A percentile compares a stretch with the other conserved stretches of the same genome.
Evolutionary conservation across 2,329 filamentous ascomycete genomes (phyloP).

Genomic region (Penicillium sp.): DNA sequence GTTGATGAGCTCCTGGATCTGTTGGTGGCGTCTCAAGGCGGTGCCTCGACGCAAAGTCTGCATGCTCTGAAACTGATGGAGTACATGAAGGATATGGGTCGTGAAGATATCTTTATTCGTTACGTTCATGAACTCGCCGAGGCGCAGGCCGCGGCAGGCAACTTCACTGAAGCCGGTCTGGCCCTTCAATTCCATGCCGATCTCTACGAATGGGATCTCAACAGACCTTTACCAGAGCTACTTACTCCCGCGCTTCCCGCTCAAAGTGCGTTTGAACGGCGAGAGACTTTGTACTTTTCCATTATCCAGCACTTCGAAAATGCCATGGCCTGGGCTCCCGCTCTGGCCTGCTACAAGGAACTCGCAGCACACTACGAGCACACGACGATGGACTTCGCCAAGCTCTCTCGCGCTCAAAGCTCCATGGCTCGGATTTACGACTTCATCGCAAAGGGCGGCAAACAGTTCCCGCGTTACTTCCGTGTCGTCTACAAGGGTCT

Average conservation of each 20-base stretch:
- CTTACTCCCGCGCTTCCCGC: conserved; percentile 72
- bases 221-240: conserved; percentile 61
- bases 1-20: conserved; percentile 89
- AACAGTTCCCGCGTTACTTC: conserved; percentile 79
- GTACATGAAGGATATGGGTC: conserved; percentile 93
- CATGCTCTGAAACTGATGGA: conserved; percentile 91
- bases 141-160: conserved; percentile 69
- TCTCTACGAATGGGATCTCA: conserved; percentile 84
- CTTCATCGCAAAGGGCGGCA: conserved; percentile 75
- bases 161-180: conserved; percentile 82
- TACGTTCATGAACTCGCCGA: conserved; percentile 89
- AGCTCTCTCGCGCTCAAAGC: conserved; percentile 81
- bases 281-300: conserved; percentile 85
- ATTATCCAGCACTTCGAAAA: conserved; percentile 96
- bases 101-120: conserved; percentile 92
- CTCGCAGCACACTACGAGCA: conserved; percentile 86
- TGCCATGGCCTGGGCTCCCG: conserved; percentile 88
- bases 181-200: conserved; percentile 88
- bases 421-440: conserved; percentile 93
- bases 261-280: conserved; percentile 86
- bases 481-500: conserved; percentile 84
- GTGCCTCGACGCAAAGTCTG: conserved; percentile 71
- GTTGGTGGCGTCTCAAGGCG: conserved; percentile 81
- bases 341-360: conserved; percentile 82
- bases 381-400: conserved; percentile 85